Conservation (phyloP, 2,329 filamentous ascomycete species). For the Neopestalotiopsis sp. region DNA sequence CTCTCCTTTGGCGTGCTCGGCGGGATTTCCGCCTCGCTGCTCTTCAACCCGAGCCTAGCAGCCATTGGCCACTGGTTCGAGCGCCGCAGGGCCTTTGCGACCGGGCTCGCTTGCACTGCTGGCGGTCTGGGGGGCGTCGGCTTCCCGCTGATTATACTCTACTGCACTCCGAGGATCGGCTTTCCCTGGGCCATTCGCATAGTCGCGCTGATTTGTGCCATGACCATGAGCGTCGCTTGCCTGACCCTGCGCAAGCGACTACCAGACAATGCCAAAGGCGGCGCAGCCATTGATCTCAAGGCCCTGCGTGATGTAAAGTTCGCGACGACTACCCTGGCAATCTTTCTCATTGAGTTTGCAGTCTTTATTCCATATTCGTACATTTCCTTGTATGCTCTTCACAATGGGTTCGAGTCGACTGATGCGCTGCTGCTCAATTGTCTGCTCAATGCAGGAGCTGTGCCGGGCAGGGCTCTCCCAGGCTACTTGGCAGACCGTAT, state of each 20-base stretch:
- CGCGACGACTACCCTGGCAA: conserved; percentile 44
- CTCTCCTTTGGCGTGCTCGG: conserved; percentile 48
- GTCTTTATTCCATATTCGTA: conserved; percentile 54
- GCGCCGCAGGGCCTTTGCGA: conserved; percentile 30
- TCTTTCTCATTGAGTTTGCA: conserved; percentile 54
- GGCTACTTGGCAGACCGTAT: conserved; percentile 70
- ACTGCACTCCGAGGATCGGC: conserved; percentile 34
- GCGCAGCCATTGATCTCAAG: conserved; percentile 41
- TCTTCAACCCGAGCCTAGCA: conserved; percentile 41
- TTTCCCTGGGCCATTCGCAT: conserved; percentile 42
- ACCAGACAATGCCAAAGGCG: conserved; percentile 44
- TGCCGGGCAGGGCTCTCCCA: conserved; percentile 69
- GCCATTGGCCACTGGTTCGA: conserved; percentile 37
- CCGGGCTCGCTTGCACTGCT: conserved; percentile 31
- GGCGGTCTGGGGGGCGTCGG: conserved; percentile 36
- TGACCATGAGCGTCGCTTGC: conserved; percentile 32
- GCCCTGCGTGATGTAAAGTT: conserved; percentile 48
- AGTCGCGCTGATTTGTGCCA: conserved; percentile 36
- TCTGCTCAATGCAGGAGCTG: conserved; percentile 70
- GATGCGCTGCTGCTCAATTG: conserved; percentile 56
- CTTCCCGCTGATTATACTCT: conserved; percentile 40
- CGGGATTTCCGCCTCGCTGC: conserved; percentile 46
- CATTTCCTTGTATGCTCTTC: conserved; percentile 50
- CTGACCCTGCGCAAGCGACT: conserved; percentile 33
- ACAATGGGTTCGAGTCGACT: background rate